Evolutionary conservation across 306 rosid genomes (phyloP), one percentile per base, ranked within the genome.

Genomic region (Elaeagnus macrophylla): DNA sequence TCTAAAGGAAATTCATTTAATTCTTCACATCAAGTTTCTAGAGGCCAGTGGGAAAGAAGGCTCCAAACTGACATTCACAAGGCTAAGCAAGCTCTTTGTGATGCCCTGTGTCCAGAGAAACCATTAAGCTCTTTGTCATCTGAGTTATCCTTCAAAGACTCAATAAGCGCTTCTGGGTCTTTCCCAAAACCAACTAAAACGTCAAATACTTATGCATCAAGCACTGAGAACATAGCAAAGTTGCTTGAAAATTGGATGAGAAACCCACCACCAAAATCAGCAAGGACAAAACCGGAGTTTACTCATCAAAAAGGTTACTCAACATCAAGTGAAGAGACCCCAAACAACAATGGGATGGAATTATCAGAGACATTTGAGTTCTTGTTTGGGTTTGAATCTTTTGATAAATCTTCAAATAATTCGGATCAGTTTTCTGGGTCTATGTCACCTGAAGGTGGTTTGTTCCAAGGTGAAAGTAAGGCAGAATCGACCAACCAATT

Each of bases 31-130:
- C 47, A 63, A 58, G 40, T 67, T 40, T 56, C 86, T 0, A 73
- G 97, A 76, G 97, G 97, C 5, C 97, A 91, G 42, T 91, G 97
- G 97, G 97, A 91, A 70, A 82, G 87, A 55, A 79, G 96, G 68
- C 96, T 91, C 32, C 97, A 91, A 75, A 86, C 96, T 0, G 81
- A 91, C 20, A 86, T 91, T 20, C 72, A 79, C 53, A 72, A 75
- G 82, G 97, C 97, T 0, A 82, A 85, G 44, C 79, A 76, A 67
- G 97, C 97, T 9, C 90, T 91, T 1, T 66, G 66, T 16, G 91
- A 84, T 6, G 97, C 97, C 16, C 75, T 91, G 7, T 77, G 88
- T 18, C 91, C 88, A 20, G 71, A 80, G 47, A 75, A 75, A 61
- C 51, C 53, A 48, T 9, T 38, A 60, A 42, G 15, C 13, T 11